Evolutionary conservation across 2,329 filamentous ascomycete species (phyloP), one percentile per base, ranked within the genome.

Genomic region (Penicillium hesseltinei): DNA sequence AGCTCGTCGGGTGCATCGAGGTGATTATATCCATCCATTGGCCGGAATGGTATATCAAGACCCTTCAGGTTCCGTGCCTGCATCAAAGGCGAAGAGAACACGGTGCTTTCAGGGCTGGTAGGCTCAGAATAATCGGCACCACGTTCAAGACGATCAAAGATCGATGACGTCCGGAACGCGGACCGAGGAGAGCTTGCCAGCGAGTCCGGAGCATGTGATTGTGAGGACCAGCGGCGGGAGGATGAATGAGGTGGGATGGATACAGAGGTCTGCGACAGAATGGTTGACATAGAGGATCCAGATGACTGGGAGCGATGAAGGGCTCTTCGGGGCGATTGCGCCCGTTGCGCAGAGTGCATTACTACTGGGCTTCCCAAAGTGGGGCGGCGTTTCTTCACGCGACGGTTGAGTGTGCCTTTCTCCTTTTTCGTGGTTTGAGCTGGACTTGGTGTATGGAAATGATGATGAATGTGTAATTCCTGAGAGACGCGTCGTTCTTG

Each of bases 381-480:
- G 33, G 85, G 83, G 2, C 90, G 86, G 77, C 88, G 89, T 77
- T 91, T 95, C 76, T 86, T 90, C 9, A 84, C 79, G 58, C 86
- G 86, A 63, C 84, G 83, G 54, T 78, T 72, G 3, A 75, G 66
- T 42, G 74, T 51, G 17, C 73, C 69, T 57, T 89, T 86, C 21
- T 82, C 79, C 71, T 86, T 87, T 52, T 82, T 77, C 60, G 68
- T 53, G 64, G 42, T 70, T n/a, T 87, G 71, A 64, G 47, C 71
- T 17, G 88, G 72, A 3, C 13, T 44, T 1, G 86, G 78, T 11
- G 88, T 84, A 64, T 97, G 92, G 70, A 96, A 96, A 71, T 97
- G 93, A 68, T 97, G 92, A 69, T 97, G 93, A 45, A 97, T 90
- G 67, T 97, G 93, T 15, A 97, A 78, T 67, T 94, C 90, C 67